phyloP scores from a whole-genome alignment of 331 rosid genomes.

The Quercus lobata region DNA sequence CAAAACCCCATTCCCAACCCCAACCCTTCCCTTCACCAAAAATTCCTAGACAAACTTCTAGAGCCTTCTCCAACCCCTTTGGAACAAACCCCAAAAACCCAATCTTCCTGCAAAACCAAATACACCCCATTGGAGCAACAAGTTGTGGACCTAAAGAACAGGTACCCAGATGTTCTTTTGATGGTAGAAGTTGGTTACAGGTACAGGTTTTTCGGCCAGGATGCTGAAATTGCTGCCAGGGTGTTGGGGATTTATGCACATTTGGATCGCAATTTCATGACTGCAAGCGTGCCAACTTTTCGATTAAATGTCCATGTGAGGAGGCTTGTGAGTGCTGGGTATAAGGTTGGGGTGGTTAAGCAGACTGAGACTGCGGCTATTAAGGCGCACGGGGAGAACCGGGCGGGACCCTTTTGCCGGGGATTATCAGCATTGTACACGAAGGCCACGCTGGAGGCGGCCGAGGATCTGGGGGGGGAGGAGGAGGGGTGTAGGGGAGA shows the following conservation, averaged over 20 bases:
- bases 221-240: slow-evolving; percentile 78
- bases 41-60: slow-evolving; percentile 68
- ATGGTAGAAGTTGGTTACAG: slow-evolving; percentile 94
- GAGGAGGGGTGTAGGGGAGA: slow-evolving; percentile 70
- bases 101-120: not conserved
- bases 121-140: slow-evolving; percentile 80
- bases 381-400: slow-evolving; percentile 77
- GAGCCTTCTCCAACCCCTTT: slow-evolving; percentile 41
- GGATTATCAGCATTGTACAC: slow-evolving; percentile 88
- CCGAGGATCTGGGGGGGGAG: slow-evolving; percentile 62
- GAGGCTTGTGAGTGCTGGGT: slow-evolving; percentile 86
- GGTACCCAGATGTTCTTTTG: slow-evolving; percentile 75
- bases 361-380: slow-evolving; percentile 96
- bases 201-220: slow-evolving; percentile 75
- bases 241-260: slow-evolving; percentile 77
- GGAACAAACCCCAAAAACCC: slow-evolving; percentile 17
- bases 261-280: slow-evolving; percentile 71
- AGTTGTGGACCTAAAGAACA: slow-evolving; percentile 60
- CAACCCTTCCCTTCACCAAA: slow-evolving; percentile 59
- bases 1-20: slow-evolving; percentile 43
- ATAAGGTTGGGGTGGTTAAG: slow-evolving; percentile 86
- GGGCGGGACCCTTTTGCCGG: slow-evolving; percentile 67
- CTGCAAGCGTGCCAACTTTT: slow-evolving; percentile 85
- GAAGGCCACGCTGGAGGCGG: slow-evolving; percentile 85
- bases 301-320: slow-evolving; percentile 83